Evolutionary conservation across 2,329 filamentous ascomycete species (phyloP).

Genomic region (Diaporthe helianthi): DNA sequence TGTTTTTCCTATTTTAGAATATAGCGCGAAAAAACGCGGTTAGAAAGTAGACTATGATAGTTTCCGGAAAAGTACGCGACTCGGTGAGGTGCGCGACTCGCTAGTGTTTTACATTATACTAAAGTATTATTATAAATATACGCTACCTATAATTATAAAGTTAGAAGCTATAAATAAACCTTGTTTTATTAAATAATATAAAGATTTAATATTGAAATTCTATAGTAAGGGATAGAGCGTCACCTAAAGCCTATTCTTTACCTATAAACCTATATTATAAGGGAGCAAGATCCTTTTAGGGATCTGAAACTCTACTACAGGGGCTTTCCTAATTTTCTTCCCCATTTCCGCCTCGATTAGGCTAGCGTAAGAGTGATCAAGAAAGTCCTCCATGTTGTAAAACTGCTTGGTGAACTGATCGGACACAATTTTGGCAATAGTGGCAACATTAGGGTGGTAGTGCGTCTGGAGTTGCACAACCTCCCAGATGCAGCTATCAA

Average conservation of each 20-base stretch:
- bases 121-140: too few species aligned
- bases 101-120: too few species aligned
- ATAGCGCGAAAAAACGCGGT: too few species aligned
- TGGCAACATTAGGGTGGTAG: slow-evolving; percentile 96
- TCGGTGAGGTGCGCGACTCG: too few species aligned
- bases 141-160: too few species aligned
- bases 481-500: slow-evolving; percentile 96
- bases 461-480: slow-evolving; percentile 89
- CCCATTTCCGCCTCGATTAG: slow-evolving; percentile 84
- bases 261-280: slow-evolving; percentile 54
- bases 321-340: slow-evolving; percentile 84
- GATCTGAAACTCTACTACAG: slow-evolving; percentile 93
- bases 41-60: too few species aligned
- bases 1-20: too few species aligned
- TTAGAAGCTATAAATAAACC: too few species aligned
- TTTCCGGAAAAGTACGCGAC: too few species aligned
- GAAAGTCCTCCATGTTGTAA: slow-evolving; percentile 96
- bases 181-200: neutral
- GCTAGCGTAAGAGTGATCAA: slow-evolving; percentile 90
- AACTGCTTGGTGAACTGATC: slow-evolving; percentile 97
- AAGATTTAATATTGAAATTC: too few species aligned
- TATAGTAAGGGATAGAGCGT: slow-evolving; percentile 66
- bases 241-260: slow-evolving; percentile 62
- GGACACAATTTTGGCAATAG: slow-evolving; percentile 89
- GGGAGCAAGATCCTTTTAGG: slow-evolving; percentile 79